These are phyloP conservation scores for Aschersonia sp. DNA, from an alignment of 2,329 filamentous ascomycete species.

Conservation along the genomic window DNA sequence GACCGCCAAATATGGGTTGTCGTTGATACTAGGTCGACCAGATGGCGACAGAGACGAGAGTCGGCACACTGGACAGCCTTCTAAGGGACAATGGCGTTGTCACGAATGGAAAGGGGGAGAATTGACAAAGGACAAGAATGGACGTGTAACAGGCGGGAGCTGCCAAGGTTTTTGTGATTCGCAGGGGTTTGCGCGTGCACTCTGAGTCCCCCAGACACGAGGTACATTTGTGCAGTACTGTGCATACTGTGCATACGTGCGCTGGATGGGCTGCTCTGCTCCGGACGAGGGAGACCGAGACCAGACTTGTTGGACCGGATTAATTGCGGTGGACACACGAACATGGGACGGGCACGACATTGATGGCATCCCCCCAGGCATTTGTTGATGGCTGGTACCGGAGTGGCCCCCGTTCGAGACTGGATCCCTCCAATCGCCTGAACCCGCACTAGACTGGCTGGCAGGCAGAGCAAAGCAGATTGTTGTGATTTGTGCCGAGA, in stretches of 20 bases:
- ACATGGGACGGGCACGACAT: background rate
- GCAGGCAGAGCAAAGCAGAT: no score
- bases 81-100: no score
- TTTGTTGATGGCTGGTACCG: background rate
- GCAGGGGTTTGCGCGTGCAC: background rate
- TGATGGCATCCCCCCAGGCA: background rate
- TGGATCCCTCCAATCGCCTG: background rate
- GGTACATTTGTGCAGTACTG: background rate
- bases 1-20: slow-evolving; percentile 1
- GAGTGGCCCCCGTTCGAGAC: background rate
- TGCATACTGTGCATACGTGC: background rate
- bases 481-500: no score
- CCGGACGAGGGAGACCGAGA: slow-evolving; percentile 1
- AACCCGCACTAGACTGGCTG: no score
- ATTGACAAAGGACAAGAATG: background rate
- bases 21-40: background rate
- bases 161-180: slow-evolving; percentile 1
- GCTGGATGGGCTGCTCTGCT: background rate
- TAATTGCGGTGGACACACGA: background rate
- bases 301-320: background rate
- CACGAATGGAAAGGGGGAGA: background rate
- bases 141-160: background rate
- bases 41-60: background rate
- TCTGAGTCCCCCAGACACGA: background rate
- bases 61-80: no score